Evolutionary conservation across 352 stramenopile genomes (phyloP), one percentile per base, ranked within the genome.

Genomic region (Phytopythium cucurbitacearum): DNA sequence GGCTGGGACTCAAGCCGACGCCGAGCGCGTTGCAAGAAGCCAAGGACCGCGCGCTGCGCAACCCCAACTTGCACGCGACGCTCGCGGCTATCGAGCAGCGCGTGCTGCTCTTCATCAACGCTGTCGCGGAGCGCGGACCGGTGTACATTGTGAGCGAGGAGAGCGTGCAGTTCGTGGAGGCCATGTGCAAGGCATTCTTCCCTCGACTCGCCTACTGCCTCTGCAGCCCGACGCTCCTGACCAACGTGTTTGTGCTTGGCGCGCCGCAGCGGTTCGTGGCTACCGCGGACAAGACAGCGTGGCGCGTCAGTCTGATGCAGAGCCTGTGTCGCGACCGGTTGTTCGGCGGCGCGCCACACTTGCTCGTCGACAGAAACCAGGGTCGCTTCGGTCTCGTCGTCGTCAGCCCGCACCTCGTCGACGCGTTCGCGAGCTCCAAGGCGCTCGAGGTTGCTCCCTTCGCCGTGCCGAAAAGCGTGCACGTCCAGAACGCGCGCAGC

Each of bases 91-190:
- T 88, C 37, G 77, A 88, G 57, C 74, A 88, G 57, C 56, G 69
- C 41, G 62, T 80, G 10, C 59, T 86, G 33, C 64, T 81, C 28
- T 52, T 88, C 21, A 64, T 88, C 45, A 85, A 60, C 7, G 63
- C 68, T 4, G 59, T 85, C 15, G 80, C 77, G 3, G 55, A 48
- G 7, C 68, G 68, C 16, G 77, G 77, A 0, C 77, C 77, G 9
- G 68, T 88, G 16, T 88, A 80, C 50, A 86, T 88, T 16, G 67
- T 86, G 5, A 86, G 77, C 40, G 75, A 88, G 39, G 68, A 88
- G 46, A 82, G 68, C 44, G 70, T 75, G 43, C 60, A 69, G 44
- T 88, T 85, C 39, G 71, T 88, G 5, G 77, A 88, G 59, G 67
- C 64, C 37, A 70, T 75, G 53, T 88, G 73, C 71, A 71, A 70